Evolutionary conservation across 768 basidiomycete species (phyloP), one percentile per base, ranked within the genome.

Genomic region (Kwoniella botswanensis): DNA sequence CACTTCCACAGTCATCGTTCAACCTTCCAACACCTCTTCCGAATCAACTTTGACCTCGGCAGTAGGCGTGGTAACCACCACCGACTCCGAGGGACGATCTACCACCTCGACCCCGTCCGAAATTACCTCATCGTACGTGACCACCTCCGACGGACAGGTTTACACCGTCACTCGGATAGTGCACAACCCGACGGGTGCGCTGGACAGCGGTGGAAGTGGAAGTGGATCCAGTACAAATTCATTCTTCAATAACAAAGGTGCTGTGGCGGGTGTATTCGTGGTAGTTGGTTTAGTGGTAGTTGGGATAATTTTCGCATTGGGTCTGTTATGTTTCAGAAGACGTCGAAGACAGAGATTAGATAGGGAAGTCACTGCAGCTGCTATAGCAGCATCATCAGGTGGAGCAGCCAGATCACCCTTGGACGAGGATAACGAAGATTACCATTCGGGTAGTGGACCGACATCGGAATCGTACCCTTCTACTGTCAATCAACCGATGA

Each of bases 231-330:
- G 52, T 24, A 74, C 63, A 21, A 74, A 71, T 52, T 62, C 68
- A 7, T 98, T 97, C 85, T 95, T 96, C 85, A 84, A 84, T 64
- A 92, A 93, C 78, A 88, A 85, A 53, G 89, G 89, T 2, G 89
- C 89, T 7, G 89, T 92, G 11, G 88, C 89, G 1, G 92, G 90
- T 3, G 88, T 89, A n/a, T 93, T 93, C 81, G 86, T 90, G 6
- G 89, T 86, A 11, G 87, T 90, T 17, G 95, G 94, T 10, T 78
- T 93, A 21, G 73, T 90, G 13, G 76, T 86, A 7, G 82, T 87
- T 9, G 86, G 86, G 9, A 70, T 86, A 11, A 72, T 87, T 29
- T 86, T 86, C 78, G 82, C 85, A 42, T 79, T 85, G 43, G 76
- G 87, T 21, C 86, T 87, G 76, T 73, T 85, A 55, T 84, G 83